These are phyloP conservation scores for Aquilaria malaccensis DNA, from an alignment of 345 rosid species.

Conservation along the genomic window DNA sequence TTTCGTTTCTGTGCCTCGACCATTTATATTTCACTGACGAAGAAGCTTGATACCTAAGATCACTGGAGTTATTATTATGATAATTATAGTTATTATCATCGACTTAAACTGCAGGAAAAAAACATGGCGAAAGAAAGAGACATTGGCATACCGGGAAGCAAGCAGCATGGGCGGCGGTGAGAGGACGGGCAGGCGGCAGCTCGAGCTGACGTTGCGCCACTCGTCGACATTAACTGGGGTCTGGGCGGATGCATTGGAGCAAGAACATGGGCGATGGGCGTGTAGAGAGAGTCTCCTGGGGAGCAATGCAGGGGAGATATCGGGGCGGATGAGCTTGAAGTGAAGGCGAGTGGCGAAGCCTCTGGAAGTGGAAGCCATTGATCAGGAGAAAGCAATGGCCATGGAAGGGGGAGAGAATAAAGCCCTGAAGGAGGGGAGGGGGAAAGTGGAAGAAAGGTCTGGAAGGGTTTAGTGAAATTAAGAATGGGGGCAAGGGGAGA, in stretches of 20 bases:
- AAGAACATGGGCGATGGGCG: constrained; percentile 37
- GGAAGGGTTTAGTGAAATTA: constrained; percentile 2
- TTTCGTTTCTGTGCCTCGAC: no score
- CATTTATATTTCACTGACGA: no score
- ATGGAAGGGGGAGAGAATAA: constrained; percentile 18
- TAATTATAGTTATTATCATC: no score
- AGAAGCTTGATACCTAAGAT: no score
- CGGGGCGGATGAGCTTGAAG: constrained; percentile 30
- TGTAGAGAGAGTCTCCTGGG: constrained; percentile 21
- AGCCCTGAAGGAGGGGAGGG: not conserved
- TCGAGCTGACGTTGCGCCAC: constrained; percentile 44
- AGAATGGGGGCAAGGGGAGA: not conserved
- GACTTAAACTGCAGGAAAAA: no score
- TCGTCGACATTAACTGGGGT: constrained; percentile 48
- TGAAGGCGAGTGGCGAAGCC: constrained; percentile 52
- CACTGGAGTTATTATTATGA: no score
- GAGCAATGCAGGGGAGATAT: constrained; percentile 22
- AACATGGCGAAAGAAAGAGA: no score
- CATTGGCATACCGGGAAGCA: constrained; percentile 53
- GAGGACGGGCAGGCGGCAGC: constrained; percentile 45
- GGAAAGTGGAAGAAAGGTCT: constrained; percentile 5
- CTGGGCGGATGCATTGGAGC: constrained; percentile 26
- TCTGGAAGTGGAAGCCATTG: constrained; percentile 58
- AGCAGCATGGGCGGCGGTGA: constrained; percentile 66
- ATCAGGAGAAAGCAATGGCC: constrained; percentile 32